phyloP scores from a whole-genome alignment of 148 eudicot genomes.

The Vaccinium vitisidaea region DNA sequence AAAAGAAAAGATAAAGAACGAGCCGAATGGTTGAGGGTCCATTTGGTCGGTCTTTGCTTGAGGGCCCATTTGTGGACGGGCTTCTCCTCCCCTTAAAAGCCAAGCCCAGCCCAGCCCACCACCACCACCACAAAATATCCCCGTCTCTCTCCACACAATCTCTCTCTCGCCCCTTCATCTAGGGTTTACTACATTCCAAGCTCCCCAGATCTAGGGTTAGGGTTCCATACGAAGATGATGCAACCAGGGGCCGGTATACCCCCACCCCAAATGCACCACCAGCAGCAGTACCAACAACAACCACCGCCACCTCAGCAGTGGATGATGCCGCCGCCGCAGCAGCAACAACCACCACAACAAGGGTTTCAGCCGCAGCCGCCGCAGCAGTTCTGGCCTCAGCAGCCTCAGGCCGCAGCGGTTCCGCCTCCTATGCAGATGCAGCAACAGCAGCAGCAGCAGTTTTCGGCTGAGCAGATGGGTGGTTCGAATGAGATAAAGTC shows the following conservation, averaged over 20 bases:
- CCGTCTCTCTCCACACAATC: neutral
- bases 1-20: no score
- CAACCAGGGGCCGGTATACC: slow-evolving; percentile 55
- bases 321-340: slow-evolving; percentile 21
- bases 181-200: neutral
- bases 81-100: neutral
- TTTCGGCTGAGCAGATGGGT: slow-evolving; percentile 23
- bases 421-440: slow-evolving; percentile 28
- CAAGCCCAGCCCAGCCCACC: neutral
- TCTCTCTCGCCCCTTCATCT: neutral
- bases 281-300: slow-evolving; percentile 36
- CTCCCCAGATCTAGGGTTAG: slow-evolving; percentile 7
- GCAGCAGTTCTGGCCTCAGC: slow-evolving; percentile 33
- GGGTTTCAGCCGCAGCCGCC: slow-evolving; percentile 18
- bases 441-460: slow-evolving; percentile 34
- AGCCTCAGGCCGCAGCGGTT: slow-evolving; percentile 17
- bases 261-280: slow-evolving; percentile 45
- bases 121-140: neutral
- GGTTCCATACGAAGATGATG: slow-evolving; percentile 45
- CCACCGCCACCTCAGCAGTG: slow-evolving; percentile 35
- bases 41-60: no score
- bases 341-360: slow-evolving; percentile 16
- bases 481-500: slow-evolving; percentile 68
- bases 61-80: neutral
- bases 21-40: no score